Conservation (phyloP, 2,329 filamentous ascomycete species). For the Thermoascus crustaceus region DNA sequence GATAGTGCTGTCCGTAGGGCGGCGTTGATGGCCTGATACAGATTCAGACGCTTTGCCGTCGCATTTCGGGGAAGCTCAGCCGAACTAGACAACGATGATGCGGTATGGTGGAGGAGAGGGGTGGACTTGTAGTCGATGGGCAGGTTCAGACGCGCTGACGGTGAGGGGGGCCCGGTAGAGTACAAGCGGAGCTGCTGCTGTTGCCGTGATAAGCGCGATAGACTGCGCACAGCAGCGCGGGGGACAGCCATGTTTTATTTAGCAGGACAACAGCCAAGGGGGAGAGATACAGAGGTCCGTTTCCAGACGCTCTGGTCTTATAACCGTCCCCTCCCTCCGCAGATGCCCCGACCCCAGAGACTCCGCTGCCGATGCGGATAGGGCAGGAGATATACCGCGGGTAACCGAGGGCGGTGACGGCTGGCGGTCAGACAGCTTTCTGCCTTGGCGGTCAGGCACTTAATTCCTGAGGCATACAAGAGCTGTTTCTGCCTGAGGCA, state of each 20-base stretch:
- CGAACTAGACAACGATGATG: slow-evolving; percentile 62
- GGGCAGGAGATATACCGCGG: too few relatives aligned
- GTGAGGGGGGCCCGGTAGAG: slow-evolving; percentile 37
- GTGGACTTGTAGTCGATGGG: slow-evolving; percentile 81
- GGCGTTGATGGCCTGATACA: slow-evolving; percentile 90
- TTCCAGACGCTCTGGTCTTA: neutral
- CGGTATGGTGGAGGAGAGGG: slow-evolving; percentile 69
- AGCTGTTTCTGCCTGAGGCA: too few relatives aligned
- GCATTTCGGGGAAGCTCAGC: slow-evolving; percentile 65
- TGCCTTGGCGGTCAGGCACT: too few relatives aligned
- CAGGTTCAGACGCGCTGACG: slow-evolving; percentile 62
- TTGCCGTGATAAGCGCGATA: slow-evolving; percentile 5
- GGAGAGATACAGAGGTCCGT: neutral
- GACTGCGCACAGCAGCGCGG: slow-evolving; percentile 5
- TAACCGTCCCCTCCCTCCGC: too few relatives aligned
- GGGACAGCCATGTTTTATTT: slow-evolving; percentile 5
- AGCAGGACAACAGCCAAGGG: neutral
- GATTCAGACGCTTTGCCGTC: slow-evolving; percentile 76
- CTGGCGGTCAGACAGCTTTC: too few relatives aligned
- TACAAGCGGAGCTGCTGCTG: slow-evolving; percentile 27
- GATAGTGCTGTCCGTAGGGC: slow-evolving; percentile 75
- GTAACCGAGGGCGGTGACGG: too few relatives aligned
- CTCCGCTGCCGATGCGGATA: too few relatives aligned
- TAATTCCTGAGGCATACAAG: too few relatives aligned
- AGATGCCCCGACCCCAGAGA: too few relatives aligned